Conservation (phyloP, 1,139 yeast genomes). For the Kodamaea sp. region DNA sequence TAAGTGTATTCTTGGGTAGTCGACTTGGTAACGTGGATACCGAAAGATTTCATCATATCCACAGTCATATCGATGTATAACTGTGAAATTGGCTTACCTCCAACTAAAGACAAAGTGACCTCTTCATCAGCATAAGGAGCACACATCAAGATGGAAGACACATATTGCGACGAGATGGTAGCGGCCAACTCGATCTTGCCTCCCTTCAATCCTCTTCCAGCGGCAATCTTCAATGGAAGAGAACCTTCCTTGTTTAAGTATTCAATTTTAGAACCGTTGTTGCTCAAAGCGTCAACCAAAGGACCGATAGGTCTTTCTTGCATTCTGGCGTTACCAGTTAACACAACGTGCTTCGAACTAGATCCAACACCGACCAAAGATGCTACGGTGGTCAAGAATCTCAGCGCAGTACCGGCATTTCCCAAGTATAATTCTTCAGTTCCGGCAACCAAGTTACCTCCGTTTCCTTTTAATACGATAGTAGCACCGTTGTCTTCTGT, state of each 20-base stretch:
- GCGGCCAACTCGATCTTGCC: constrained; percentile 95
- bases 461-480: constrained; percentile 81
- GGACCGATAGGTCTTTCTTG: constrained; percentile 98
- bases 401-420: constrained; percentile 97
- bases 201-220: constrained; percentile 77
- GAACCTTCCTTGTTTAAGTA: constrained; percentile 81
- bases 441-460: constrained; percentile 69
- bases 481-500: constrained; percentile 89
- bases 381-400: constrained; percentile 91
- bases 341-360: constrained; percentile 47
- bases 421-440: constrained; percentile 77
- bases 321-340: constrained; percentile 97
- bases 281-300: constrained; percentile 81
- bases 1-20: constrained; percentile 77
- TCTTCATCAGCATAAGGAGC: constrained; percentile 94
- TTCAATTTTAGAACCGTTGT: constrained; percentile 74
- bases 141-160: constrained; percentile 93
- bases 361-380: constrained; percentile 58
- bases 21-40: constrained; percentile 74
- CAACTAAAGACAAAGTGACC: constrained; percentile 83
- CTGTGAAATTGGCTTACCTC: constrained; percentile 96
- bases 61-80: constrained; percentile 97
- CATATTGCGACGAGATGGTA: constrained; percentile 95
- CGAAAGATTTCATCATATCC: constrained; percentile 90
- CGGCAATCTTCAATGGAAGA: constrained; percentile 72